These are phyloP conservation scores for Coemansia sp. DNA, from an alignment of 192 early-diverging fungal species.

Conservation along the genomic window DNA sequence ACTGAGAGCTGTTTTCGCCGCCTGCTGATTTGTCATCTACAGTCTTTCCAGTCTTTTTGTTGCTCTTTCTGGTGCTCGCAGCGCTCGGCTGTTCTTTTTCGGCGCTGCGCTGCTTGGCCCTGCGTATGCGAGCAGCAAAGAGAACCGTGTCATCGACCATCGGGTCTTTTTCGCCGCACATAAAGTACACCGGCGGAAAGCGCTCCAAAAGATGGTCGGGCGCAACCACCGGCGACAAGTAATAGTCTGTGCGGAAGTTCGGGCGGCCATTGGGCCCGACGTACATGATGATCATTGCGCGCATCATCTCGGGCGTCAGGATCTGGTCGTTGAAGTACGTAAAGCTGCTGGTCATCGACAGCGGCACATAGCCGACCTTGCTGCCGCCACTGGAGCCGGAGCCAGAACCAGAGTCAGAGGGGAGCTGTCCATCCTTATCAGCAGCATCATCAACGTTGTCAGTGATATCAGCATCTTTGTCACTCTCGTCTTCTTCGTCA, in stretches of 20 bases:
- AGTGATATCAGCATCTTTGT: background rate
- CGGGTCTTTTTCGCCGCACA: conserved; percentile 96
- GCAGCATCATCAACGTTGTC: background rate
- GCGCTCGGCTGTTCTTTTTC: background rate
- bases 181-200: conserved; percentile 88
- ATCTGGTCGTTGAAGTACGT: conserved; percentile 88
- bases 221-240: conserved; percentile 80
- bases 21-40: background rate
- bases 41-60: background rate
- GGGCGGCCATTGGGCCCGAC: conserved; percentile 76
- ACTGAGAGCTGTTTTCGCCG: background rate
- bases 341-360: conserved; percentile 74
- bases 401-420: no score
- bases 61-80: conserved; percentile 1
- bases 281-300: conserved; percentile 77
- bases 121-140: conserved; percentile 81
- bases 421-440: background rate
- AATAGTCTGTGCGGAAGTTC: conserved; percentile 79
- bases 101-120: conserved; percentile 66
- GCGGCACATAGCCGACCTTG: conserved; percentile 37
- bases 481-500: background rate
- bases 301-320: conserved; percentile 73
- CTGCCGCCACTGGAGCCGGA: no score
- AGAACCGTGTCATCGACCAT: conserved; percentile 96
- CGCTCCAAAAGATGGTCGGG: conserved; percentile 82